A percentile compares a stretch with the other conserved stretches of the same genome.
These are phyloP conservation scores for Hyaloscypha variabilis DNA, from an alignment of 495 filamentous ascomycete species.

Conservation along the genomic window DNA sequence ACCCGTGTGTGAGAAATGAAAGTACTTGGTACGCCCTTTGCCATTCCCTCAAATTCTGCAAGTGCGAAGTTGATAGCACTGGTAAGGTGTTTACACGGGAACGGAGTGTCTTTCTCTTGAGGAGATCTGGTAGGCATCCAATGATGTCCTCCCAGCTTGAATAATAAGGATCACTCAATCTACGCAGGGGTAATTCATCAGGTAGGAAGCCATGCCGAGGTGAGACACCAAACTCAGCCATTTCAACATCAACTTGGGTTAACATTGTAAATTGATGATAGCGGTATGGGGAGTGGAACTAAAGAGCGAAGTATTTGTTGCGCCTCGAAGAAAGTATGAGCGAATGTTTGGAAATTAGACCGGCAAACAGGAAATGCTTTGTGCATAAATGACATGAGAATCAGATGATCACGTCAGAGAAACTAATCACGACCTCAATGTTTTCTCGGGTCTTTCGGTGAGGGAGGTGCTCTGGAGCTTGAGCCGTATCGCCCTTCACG, in stretches of 20 bases:
- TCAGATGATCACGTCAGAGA: neutral
- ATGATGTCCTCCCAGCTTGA: constrained; percentile 29
- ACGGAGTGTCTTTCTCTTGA: constrained; percentile 18
- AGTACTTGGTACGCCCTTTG: constrained; percentile 34
- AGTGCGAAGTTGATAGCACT: constrained; percentile 29
- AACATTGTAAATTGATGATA: constrained; percentile 19
- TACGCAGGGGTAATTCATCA: constrained; percentile 33
- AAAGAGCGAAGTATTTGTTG: neutral
- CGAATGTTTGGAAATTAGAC: neutral
- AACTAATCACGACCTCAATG: neutral
- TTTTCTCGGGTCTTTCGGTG: neutral
- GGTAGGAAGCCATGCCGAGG: constrained; percentile 85
- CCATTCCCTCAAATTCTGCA: constrained; percentile 31
- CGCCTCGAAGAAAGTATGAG: neutral
- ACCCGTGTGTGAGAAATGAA: constrained; percentile 33
- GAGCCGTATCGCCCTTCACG: neutral
- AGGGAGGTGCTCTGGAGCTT: neutral
- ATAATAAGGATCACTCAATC: constrained; percentile 26
- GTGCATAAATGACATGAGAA: neutral
- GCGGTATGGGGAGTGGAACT: neutral
- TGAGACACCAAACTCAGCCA: constrained; percentile 85
- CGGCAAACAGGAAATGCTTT: neutral
- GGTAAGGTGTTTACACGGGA: constrained; percentile 24
- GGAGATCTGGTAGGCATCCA: constrained; percentile 20
- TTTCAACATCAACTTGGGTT: constrained; percentile 32